Base-by-base conservation (phyloP, 805 yeast species). In the Wickerhamiella lipophila region DNA sequence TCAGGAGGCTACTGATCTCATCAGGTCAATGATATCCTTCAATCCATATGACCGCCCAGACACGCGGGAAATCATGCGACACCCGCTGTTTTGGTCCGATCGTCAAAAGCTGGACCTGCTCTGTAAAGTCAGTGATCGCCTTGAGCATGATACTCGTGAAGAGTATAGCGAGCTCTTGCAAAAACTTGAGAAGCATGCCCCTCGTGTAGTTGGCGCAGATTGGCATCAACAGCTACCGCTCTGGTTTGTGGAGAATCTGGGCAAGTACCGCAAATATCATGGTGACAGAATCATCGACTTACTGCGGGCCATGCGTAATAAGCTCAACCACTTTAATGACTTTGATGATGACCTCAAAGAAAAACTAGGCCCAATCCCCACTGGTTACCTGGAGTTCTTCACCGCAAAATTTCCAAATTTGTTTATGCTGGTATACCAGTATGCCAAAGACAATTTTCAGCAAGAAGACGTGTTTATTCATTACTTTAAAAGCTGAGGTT, bases 311-410 rank as follows among this genome's bases (percentile, higher is more conserved):
- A 64, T 92, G 56, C 73, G 99, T 58, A 92, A 92, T 67, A 92
- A 92, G 64, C 81, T 85, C 59, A 97, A 92, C 63, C 99, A 92
- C 63, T 89, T 75, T 63, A 86, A 86, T 65, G 98, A 92, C 62
- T 67, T 88, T 46, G 27, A 51, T 60, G 71, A 66, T 8, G 74
- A 69, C 12, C 70, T 92, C 50, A 78, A 76, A 47, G 61, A 60
- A 13, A 71, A 75, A 45, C 81, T 92, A 76, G 81, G 85, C 16
- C 81, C 89, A 0, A 65, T 86, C 23, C 96, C 96, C 0, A 77
- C 77, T 45, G 96, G 94, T 0, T 92, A 84, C 61, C 83, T 85
- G 63, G 64, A 68, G 40, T 92, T 83, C 62, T 92, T 86, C 64
- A 76, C 77, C 41, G 59, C 63, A 25, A 74, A 78, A 59, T 92